Evolutionary conservation across 1,284 basidiomycete species (phyloP), one percentile per base, ranked within the genome.

Genomic region (Papiliotrema laurentii): DNA sequence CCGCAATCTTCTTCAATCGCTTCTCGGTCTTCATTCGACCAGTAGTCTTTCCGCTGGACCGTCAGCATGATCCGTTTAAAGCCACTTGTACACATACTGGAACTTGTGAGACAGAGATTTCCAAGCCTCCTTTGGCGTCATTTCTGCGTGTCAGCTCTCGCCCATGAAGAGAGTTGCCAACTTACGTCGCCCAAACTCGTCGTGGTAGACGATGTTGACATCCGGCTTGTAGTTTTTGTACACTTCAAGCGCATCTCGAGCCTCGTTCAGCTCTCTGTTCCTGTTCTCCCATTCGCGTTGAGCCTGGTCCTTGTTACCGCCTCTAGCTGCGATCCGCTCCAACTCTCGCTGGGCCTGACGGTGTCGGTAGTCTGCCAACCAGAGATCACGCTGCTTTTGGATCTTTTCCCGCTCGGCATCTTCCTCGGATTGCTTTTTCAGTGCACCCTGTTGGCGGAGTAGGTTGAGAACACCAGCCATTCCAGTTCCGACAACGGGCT

Each of bases 161-260:
- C 13, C 18, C 25, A 13, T 6, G 30, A 25, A 35, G 19, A 28
- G 21, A 24, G 16, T 14, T 19, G 21, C 34, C 30, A 3, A 63
- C 67, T 57, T 38, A 69, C 66, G 35, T 61, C 72, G 54, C 26
- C 96, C 96, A 68, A 90, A 89, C 73, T 96, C 92, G 71, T 99
- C 96, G 59, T 94, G 87, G 73, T 98, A 99, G 51, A 87, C 87
- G 66, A 98, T 89, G 57, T 94, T 89, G 61, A 99, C 81, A 71
- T 96, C 92, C 1, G 96, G 96, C 74, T 93, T 96, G 79, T 99
- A 99, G 67, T 87, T 81, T 74, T 85, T 87, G 81, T 88, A 98
- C 42, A 83, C 71, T 33, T 96, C 89, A 60, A 92, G 75, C 39
- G 83, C 82, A 25, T 87, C 82, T 35, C 88, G 82, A 7, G 92